Evolutionary conservation across 2,329 filamentous ascomycete species (phyloP), one percentile per base, ranked within the genome.

Genomic region (Xylaria polymorpha): DNA sequence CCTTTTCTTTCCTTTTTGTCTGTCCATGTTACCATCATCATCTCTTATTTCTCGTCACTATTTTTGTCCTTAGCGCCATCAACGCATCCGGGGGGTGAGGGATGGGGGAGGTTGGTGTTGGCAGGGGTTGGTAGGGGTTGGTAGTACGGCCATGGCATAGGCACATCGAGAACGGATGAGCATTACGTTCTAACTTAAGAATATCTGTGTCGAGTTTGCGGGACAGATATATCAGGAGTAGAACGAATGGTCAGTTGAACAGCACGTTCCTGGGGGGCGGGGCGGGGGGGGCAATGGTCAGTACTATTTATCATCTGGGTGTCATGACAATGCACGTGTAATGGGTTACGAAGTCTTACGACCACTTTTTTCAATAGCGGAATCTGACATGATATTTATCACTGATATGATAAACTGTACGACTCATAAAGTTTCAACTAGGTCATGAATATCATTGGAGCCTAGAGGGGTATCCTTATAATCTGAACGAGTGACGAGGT

Each of bases 391-490:
- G 35, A 57, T 1, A 39, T 60, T 18, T 55, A 55, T 29, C n/a
- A 66, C 37, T 25, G 39, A 4, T 46, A 56, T 14, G 15, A 46
- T 48, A 44, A 37, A 61, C 18, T 57, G n/a, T 32, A 22, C 12
- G 25, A 22, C 22, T 69, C 10, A 32, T 66, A 43, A 15, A 35
- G 15, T 22, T 32, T 66, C 20, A 15, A 60, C 39, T 55, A 53
- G 18, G 46, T 4, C 29, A n/a, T 10, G 15, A 37, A 15, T 55
- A 46, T 35, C 29, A 51, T 55, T 20, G 18, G 20, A 50, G 15
- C 39, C 20, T 14, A 58, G 39, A 60, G 20, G 57, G 65, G 65
- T 70, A 68, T 65, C 60, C 41, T 61, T 41, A n/a, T 25, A 64
- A 57, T 41, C 46, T 20, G 41, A 66, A 60, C 3, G 57, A 70